Percentiles rank a stretch among this genome's conserved stretches.
Conservation (phyloP, 2,329 filamentous ascomycete species). For the Paecilomyces formosus region DNA sequence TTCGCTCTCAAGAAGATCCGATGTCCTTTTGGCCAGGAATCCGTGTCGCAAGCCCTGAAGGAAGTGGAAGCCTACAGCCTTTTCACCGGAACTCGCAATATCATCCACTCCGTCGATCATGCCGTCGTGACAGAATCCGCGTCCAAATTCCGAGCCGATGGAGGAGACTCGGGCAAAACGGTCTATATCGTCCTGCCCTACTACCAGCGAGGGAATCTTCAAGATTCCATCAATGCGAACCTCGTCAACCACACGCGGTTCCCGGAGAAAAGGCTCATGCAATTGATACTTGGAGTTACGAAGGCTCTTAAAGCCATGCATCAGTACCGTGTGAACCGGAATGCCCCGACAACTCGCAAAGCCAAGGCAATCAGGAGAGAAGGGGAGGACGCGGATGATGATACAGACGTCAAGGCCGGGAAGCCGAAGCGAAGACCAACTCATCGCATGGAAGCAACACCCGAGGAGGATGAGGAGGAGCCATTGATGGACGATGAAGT, state of each 20-base stretch:
- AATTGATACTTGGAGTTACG: constrained; percentile 86
- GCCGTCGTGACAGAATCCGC: constrained; percentile 66
- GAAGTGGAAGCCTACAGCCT: constrained; percentile 96
- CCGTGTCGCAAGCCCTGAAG: constrained; percentile 86
- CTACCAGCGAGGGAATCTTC: constrained; percentile 88
- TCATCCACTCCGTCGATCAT: constrained; percentile 81
- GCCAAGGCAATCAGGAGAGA: constrained; percentile 50
- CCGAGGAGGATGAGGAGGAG: constrained; percentile 60
- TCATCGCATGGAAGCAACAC: constrained; percentile 26
- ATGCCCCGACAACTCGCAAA: constrained; percentile 47
- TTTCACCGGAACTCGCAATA: constrained; percentile 74
- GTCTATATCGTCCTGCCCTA: constrained; percentile 96
- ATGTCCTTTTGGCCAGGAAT: constrained; percentile 95
- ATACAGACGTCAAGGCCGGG: constrained; percentile 26
- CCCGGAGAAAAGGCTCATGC: constrained; percentile 80
- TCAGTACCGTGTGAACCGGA: constrained; percentile 62
- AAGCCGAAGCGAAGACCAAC: constrained; percentile 35
- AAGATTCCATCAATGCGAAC: constrained; percentile 98
- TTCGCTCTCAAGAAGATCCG: constrained; percentile 98
- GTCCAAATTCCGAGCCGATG: constrained; percentile 47
- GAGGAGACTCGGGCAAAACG: constrained; percentile 65
- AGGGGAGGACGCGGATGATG: constrained; percentile 48
- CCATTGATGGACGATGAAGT: constrained; percentile 78
- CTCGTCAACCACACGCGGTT: constrained; percentile 90
- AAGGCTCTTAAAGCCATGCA: constrained; percentile 86